Evolutionary conservation across 805 yeast genomes (phyloP).

Genomic region (Dipodascus albidus): DNA sequence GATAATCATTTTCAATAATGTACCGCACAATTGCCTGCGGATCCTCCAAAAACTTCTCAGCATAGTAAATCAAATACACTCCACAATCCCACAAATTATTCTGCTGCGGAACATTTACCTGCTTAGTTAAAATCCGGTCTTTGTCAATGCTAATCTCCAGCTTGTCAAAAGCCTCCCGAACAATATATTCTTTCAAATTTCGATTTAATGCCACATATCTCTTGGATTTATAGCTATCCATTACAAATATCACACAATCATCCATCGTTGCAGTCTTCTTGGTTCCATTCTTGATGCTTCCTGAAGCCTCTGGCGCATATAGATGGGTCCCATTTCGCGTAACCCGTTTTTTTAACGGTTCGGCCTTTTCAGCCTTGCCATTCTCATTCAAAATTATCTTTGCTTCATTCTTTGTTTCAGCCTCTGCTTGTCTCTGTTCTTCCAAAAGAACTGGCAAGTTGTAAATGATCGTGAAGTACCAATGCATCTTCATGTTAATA

Average conservation of each 20-base stretch:
- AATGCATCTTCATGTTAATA: conserved; percentile 68
- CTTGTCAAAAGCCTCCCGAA: conserved; percentile 59
- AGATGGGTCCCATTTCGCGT: background rate
- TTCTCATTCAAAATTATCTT: background rate
- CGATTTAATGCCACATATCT: background rate
- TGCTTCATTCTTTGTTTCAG: background rate
- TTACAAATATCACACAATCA: conserved; percentile 91
- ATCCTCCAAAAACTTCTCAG: conserved; percentile 20
- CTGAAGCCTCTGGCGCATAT: background rate
- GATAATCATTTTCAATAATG: background rate
- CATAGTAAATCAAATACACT: conserved; percentile 61
- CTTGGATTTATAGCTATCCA: conserved; percentile 29
- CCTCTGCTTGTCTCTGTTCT: conserved; percentile 3
- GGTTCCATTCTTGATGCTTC: background rate
- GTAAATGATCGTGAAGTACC: conserved; percentile 74
- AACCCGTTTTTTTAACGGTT: background rate
- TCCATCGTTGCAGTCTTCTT: conserved; percentile 18
- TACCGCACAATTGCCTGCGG: conserved; percentile 11
- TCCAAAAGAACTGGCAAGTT: conserved; percentile 27
- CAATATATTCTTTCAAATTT: conserved; percentile 40
- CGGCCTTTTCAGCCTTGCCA: background rate
- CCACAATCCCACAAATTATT: conserved; percentile 92
- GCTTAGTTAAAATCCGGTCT: conserved; percentile 35
- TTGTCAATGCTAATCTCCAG: conserved; percentile 36
- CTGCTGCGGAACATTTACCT: conserved; percentile 66